phyloP scores from a whole-genome alignment of 139 green algal species.

The Chlamydomonas sphaeroides region DNA sequence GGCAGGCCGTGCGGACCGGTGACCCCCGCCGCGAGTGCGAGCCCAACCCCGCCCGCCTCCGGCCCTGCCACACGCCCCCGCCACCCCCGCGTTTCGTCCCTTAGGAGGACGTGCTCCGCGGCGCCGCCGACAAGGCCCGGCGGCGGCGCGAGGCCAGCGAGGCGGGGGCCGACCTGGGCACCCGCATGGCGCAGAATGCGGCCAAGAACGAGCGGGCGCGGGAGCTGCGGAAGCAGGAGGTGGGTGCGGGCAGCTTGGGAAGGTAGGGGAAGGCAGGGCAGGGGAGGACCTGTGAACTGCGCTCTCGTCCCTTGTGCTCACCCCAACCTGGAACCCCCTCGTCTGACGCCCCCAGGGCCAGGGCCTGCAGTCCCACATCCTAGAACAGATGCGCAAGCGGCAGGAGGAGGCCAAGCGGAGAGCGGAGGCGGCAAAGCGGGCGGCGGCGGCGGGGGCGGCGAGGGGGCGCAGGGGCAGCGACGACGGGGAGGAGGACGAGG shows the following conservation, averaged over 20 bases:
- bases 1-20: too few species aligned
- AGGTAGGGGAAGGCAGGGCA: too few species aligned
- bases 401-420: conserved; percentile 48
- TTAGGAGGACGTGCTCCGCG: conserved; percentile 69
- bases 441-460: not conserved
- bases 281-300: too few species aligned
- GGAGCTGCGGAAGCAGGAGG: conserved; percentile 62
- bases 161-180: conserved; percentile 57
- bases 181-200: conserved; percentile 65
- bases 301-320: too few species aligned
- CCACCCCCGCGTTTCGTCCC: not conserved
- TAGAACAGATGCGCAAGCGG: conserved; percentile 48
- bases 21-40: too few species aligned
- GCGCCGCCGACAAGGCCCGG: conserved; percentile 45
- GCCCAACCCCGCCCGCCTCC: too few species aligned
- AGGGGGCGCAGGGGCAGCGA: not conserved
- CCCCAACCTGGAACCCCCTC: not conserved
- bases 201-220: conserved; percentile 54
- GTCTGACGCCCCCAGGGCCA: conserved; percentile 12
- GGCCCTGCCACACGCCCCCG: too few species aligned
- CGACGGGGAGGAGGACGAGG: not conserved
- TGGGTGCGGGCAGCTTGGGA: too few species aligned
- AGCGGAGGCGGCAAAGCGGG: conserved; percentile 4
- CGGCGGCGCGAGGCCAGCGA: conserved; percentile 59
- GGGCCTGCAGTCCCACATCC: conserved; percentile 24